Percentiles rank a stretch among this genome's conserved stretches.
Conservation (phyloP, 2,329 filamentous ascomycete species). For the Zasmidium cellare region DNA sequence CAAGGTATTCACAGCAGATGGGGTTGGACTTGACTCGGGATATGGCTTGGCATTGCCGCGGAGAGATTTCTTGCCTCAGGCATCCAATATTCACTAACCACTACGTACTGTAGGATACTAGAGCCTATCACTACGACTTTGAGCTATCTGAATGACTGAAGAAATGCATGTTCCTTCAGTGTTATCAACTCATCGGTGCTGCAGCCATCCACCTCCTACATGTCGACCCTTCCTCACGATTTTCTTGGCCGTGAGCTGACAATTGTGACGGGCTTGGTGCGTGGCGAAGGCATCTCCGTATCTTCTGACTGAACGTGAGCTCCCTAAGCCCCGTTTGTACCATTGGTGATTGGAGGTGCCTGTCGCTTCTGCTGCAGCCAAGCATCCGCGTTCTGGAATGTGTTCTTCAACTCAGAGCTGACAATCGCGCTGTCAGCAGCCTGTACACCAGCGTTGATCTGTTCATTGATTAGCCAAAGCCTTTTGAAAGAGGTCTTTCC, state of each 20-base stretch:
- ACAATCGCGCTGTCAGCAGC: conserved; percentile 51
- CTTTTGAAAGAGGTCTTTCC: conserved; percentile 1
- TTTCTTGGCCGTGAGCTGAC: background rate
- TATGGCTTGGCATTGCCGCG: background rate
- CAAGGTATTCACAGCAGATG: background rate
- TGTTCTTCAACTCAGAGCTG: conserved; percentile 46
- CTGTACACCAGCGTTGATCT: conserved; percentile 62
- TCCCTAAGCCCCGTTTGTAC: background rate
- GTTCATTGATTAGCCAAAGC: conserved; percentile 1
- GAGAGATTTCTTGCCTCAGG: background rate
- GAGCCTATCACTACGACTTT: background rate
- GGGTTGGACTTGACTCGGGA: background rate
- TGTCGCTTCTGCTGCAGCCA: conserved; percentile 50
- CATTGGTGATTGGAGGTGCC: background rate
- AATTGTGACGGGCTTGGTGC: background rate
- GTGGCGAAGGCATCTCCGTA: background rate
- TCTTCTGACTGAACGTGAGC: background rate
- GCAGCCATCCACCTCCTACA: background rate
- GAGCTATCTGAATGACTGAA: background rate
- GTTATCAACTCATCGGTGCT: background rate
- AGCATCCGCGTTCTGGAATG: conserved; percentile 60
- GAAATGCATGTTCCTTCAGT: background rate
- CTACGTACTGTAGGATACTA: background rate
- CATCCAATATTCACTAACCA: background rate
- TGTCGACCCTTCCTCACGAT: background rate